Base-by-base conservation (phyloP, 805 yeast species). In the Grigorovia yakushimaensis region DNA sequence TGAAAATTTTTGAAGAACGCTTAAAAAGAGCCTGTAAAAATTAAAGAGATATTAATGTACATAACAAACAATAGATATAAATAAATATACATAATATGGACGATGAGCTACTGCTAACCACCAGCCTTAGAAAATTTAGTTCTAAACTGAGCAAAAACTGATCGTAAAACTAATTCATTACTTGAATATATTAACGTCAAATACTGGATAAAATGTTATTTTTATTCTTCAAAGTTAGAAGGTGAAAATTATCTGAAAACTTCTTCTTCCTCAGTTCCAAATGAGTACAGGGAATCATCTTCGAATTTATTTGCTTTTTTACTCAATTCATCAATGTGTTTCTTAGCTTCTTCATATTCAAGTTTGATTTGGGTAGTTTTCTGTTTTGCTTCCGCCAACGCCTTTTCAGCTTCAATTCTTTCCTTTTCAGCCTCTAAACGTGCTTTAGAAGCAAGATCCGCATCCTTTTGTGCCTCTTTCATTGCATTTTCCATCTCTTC, bases 211-310 rank as follows among this genome's bases (percentile, higher is more conserved):
- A n/a, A n/a, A n/a, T n/a, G n/a, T n/a, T n/a, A n/a, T n/a, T n/a
- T n/a, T n/a, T n/a, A n/a, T n/a, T n/a, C n/a, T n/a, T n/a, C n/a
- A n/a, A n/a, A n/a, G n/a, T n/a, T n/a, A n/a, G n/a, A n/a, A n/a
- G n/a, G n/a, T n/a, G n/a, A n/a, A n/a, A n/a, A 7, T 41, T 36
- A 47, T 43, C 44, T 30, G 39, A 45, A 50, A 5, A 41, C 22
- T 71, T 37, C 79, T 86, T 1, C 88, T 87, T 39, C 74, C 65
- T 54, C 82, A 81, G 21, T 84, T 81, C 39, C 47, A 19, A 45
- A 36, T 19, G 49, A 46, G 19, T 49, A 51, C 13, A 42, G 17
- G 17, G 49, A 47, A 41, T 49, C 19, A 37, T 45, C 18, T 20
- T 22, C 39, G 10, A 37, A 13, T 5, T 19, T 5, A 39, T 11